phyloP scores from a whole-genome alignment of 768 basidiomycete genomes.

The Trametes cinnabarina region DNA sequence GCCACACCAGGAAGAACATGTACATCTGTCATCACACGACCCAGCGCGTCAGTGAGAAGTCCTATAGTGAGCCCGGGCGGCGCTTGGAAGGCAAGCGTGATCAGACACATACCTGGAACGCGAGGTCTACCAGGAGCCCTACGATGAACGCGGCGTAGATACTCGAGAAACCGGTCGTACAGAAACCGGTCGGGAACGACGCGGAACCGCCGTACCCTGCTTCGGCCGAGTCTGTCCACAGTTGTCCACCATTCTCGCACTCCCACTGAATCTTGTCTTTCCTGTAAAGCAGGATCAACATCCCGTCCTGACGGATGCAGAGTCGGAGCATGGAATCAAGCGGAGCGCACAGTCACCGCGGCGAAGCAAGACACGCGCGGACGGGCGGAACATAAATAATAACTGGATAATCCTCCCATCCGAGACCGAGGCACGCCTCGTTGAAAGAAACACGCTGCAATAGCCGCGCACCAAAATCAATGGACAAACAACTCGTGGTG shows the following conservation, averaged over 20 bases:
- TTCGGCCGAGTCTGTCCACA: slow-evolving; percentile 48
- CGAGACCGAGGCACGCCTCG: slow-evolving; percentile 6
- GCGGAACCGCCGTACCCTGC: slow-evolving; percentile 42
- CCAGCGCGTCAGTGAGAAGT: slow-evolving; percentile 22
- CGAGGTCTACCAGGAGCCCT: slow-evolving; percentile 59
- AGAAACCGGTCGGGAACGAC: slow-evolving; percentile 54
- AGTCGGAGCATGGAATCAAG: not conserved
- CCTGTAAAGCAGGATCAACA: slow-evolving; percentile 34
- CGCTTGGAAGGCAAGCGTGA: slow-evolving; percentile 18
- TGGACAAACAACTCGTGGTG: slow-evolving; percentile 14
- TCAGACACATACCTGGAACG: slow-evolving; percentile 55
- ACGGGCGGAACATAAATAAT: slow-evolving; percentile 5
- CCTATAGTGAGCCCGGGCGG: slow-evolving; percentile 20
- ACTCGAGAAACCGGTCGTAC: slow-evolving; percentile 55
- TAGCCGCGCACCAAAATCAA: slow-evolving; percentile 11
- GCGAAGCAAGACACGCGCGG: slow-evolving; percentile 5
- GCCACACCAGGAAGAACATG: slow-evolving; percentile 76
- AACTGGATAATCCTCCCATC: not conserved
- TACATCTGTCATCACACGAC: slow-evolving; percentile 48
- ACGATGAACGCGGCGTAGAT: slow-evolving; percentile 66
- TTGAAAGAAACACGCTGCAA: slow-evolving; percentile 18
- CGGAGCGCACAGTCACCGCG: slow-evolving; percentile 5
- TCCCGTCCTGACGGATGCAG: not conserved
- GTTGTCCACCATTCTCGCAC: slow-evolving; percentile 67
- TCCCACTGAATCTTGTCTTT: slow-evolving; percentile 71